Percentiles rank a stretch among this genome's conserved stretches.
These are phyloP conservation scores for Fusarium ambrosium DNA, from an alignment of 2,329 filamentous ascomycete genomes.

Conservation along the genomic window DNA sequence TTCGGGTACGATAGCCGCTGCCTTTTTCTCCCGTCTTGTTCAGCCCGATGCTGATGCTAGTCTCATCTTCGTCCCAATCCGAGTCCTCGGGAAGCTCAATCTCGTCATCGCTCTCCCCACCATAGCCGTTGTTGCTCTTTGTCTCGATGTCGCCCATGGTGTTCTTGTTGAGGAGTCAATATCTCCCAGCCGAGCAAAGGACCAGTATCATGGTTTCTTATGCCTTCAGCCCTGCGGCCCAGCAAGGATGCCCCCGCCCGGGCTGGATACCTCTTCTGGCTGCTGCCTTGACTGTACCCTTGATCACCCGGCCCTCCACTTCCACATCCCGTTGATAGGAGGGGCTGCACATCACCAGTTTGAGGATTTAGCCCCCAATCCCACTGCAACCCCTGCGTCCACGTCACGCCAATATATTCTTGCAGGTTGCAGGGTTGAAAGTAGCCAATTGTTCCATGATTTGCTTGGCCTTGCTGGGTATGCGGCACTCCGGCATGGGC, in stretches of 20 bases:
- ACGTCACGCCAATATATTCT: not conserved
- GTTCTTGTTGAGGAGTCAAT: not conserved
- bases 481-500: not conserved
- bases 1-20: constrained; percentile 42
- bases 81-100: not conserved
- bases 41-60: constrained; percentile 32
- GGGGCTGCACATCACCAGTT: not conserved
- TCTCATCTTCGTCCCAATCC: constrained; percentile 32
- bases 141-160: not conserved
- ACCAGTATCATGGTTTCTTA: not conserved
- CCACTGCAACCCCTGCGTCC: not conserved
- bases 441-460: not conserved
- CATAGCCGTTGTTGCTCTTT: not conserved
- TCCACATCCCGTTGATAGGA: not conserved
- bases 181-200: not conserved
- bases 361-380: not conserved
- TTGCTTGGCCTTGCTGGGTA: not conserved
- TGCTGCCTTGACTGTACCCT: not conserved
- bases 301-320: not conserved
- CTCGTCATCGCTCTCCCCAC: not conserved
- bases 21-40: constrained; percentile 30
- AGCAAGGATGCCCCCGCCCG: not conserved
- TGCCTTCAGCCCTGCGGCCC: not conserved
- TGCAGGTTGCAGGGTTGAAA: not conserved
- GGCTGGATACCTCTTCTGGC: not conserved